A percentile compares a stretch with the other conserved stretches of the same genome.
phyloP scores from a whole-genome alignment of 768 basidiomycete genomes.

The Chalciporus chontae region DNA sequence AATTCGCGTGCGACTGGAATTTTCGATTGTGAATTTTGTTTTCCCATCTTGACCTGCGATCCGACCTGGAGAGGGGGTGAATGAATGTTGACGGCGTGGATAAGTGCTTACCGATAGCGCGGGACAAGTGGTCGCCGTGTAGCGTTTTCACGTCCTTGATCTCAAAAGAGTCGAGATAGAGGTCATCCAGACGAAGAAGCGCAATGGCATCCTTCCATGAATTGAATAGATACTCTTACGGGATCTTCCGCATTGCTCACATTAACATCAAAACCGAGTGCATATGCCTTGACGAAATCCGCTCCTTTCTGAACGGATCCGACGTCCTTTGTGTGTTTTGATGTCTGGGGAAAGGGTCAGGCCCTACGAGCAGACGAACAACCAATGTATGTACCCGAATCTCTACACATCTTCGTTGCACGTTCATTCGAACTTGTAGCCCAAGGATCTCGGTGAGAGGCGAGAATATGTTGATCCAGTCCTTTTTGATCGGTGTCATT shows the following conservation, averaged over 20 bases:
- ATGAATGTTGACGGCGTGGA: neutral
- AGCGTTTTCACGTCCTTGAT: conserved; percentile 99
- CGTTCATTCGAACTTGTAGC: conserved; percentile 97
- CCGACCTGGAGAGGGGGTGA: conserved; percentile 54
- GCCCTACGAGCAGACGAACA: neutral
- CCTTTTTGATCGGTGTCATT: conserved; percentile 95
- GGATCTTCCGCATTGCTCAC: conserved; percentile 41
- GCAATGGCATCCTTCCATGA: conserved; percentile 83
- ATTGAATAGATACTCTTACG: neutral
- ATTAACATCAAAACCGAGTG: conserved; percentile 93
- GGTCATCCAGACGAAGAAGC: conserved; percentile 89
- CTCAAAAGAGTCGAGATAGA: conserved; percentile 98
- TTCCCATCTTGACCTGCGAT: conserved; percentile 99
- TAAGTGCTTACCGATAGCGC: conserved; percentile 79
- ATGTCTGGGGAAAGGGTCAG: conserved; percentile 55
- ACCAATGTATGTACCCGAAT: conserved; percentile 63
- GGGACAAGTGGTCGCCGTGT: conserved; percentile 96
- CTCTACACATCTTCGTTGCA: conserved; percentile 84
- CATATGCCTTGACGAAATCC: conserved; percentile 94
- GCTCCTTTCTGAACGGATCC: conserved; percentile 95
- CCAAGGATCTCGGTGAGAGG: conserved; percentile 94
- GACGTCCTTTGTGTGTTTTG: conserved; percentile 89
- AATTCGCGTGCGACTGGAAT: conserved; percentile 94
- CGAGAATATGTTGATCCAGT: conserved; percentile 94
- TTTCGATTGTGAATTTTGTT: conserved; percentile 98